Percentiles rank a stretch among this genome's conserved stretches.
Conservation (phyloP, 805 yeast species). For the Candida palmyrensis region DNA sequence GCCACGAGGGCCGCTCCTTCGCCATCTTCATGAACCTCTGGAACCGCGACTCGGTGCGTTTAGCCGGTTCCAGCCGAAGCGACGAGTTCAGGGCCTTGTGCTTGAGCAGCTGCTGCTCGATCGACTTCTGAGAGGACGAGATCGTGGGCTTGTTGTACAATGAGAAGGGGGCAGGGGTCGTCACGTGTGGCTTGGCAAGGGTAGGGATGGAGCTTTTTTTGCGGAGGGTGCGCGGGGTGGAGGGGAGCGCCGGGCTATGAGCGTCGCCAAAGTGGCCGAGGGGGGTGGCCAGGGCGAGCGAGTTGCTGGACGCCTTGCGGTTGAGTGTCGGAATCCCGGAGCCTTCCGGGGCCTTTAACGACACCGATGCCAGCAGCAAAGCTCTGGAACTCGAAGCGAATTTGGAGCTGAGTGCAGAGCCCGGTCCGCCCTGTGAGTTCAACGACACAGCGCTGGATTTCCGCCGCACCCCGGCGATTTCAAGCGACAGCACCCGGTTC, state of each 20-base stretch:
- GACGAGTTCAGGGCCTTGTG: slow-evolving; percentile 1
- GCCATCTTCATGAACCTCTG: slow-evolving; percentile 4
- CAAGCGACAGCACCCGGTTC: slow-evolving; percentile 24
- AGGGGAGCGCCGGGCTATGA: no score
- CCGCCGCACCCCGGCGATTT: slow-evolving; percentile 35
- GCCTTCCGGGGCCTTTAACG: no score
- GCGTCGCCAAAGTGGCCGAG: no score
- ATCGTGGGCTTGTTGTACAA: slow-evolving; percentile 36
- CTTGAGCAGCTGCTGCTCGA: slow-evolving; percentile 9
- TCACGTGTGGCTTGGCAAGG: slow-evolving; percentile 5
- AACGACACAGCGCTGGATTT: no score
- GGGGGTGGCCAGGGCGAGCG: slow-evolving; percentile 1
- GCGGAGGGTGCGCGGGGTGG: slow-evolving; percentile 14
- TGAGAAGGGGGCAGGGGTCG: slow-evolving; percentile 26
- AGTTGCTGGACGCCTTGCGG: slow-evolving; percentile 3
- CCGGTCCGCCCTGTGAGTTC: no score
- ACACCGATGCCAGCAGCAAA: no score
- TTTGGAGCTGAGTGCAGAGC: no score
- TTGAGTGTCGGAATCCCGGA: no score
- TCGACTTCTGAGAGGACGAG: slow-evolving; percentile 34
- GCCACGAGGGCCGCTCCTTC: no score
- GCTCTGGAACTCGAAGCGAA: no score
- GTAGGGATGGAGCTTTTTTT: slow-evolving; percentile 12
- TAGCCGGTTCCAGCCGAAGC: not conserved
- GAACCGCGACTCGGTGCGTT: slow-evolving; percentile 4